A percentile compares a stretch with the other conserved stretches of the same genome.
These are phyloP conservation scores for Spinellus fusiger DNA, from an alignment of 192 early-diverging fungal species.

Conservation along the genomic window DNA sequence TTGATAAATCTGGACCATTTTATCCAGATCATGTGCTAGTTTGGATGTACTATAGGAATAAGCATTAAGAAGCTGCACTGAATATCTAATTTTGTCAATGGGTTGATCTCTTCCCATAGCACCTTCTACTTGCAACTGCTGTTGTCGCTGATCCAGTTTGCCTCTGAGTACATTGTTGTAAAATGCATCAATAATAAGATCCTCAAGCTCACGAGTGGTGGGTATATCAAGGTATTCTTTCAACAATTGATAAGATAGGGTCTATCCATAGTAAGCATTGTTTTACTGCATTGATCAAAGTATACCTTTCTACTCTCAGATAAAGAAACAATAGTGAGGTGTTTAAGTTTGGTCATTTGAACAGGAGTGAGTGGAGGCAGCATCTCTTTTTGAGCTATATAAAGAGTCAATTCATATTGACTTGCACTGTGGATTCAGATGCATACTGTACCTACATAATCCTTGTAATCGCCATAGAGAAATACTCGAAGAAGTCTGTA, in stretches of 20 bases:
- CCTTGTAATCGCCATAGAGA: constrained; percentile 75
- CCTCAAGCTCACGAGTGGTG: constrained; percentile 80
- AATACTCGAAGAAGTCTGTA: constrained; percentile 63
- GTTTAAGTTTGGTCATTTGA: constrained; percentile 56
- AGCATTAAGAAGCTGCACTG: constrained; percentile 45
- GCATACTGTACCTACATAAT: constrained; percentile 59
- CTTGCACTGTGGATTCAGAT: background rate
- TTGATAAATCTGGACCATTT: constrained; percentile 32
- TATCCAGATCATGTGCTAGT: constrained; percentile 46
- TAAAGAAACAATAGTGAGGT: constrained; percentile 76
- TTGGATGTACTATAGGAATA: constrained; percentile 59
- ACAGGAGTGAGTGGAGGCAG: constrained; percentile 41
- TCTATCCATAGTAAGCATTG: constrained; percentile 46
- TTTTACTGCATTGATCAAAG: too few relatives aligned
- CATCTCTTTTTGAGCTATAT: constrained; percentile 37
- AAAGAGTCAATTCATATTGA: background rate
- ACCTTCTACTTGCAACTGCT: constrained; percentile 67
- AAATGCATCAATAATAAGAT: constrained; percentile 82
- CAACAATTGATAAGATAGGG: constrained; percentile 60
- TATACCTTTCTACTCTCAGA: constrained; percentile 53
- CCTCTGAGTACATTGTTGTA: constrained; percentile 74
- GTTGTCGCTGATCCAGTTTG: constrained; percentile 76
- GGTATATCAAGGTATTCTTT: constrained; percentile 61
- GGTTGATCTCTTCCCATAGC: constrained; percentile 81
- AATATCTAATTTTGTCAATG: constrained; percentile 53